These are phyloP conservation scores for Antitrichia curtipendula DNA, from an alignment of 225 moss, liverwort and hornwort species.

Conservation along the genomic window DNA sequence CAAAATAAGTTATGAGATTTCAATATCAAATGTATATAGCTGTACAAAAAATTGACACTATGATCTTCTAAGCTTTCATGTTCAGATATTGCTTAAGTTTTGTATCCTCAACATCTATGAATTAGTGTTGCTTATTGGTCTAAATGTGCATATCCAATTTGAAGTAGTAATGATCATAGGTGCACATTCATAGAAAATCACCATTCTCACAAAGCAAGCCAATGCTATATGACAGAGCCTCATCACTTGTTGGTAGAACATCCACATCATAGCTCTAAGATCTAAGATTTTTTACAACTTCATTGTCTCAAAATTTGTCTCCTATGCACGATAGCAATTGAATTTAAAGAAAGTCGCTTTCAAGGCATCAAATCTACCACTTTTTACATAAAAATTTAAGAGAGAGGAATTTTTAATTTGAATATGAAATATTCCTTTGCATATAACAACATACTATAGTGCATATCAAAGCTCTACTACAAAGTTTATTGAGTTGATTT, in stretches of 20 bases:
- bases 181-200: not conserved
- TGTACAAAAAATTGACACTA: not conserved
- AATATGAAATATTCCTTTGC: not conserved
- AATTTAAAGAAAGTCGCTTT: fast-evolving
- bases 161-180: not conserved
- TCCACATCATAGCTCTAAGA: fast-evolving
- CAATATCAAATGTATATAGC: no score
- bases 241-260: not conserved
- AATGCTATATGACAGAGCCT: not conserved
- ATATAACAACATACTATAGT: fast-evolving
- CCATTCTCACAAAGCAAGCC: no score
- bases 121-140: not conserved
- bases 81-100: not conserved
- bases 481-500: not conserved
- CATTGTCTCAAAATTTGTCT: not conserved
- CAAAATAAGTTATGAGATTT: not conserved
- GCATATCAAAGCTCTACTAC: not conserved
- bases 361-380: not conserved
- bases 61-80: not conserved
- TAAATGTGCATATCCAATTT: not conserved
- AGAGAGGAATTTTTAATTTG: not conserved
- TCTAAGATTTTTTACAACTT: not conserved
- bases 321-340: fast-evolving
- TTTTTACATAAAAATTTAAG: not conserved
- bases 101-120: no score